phyloP scores from a whole-genome alignment of 2,329 filamentous ascomycete species.

The Emericellopsis atlantica region DNA sequence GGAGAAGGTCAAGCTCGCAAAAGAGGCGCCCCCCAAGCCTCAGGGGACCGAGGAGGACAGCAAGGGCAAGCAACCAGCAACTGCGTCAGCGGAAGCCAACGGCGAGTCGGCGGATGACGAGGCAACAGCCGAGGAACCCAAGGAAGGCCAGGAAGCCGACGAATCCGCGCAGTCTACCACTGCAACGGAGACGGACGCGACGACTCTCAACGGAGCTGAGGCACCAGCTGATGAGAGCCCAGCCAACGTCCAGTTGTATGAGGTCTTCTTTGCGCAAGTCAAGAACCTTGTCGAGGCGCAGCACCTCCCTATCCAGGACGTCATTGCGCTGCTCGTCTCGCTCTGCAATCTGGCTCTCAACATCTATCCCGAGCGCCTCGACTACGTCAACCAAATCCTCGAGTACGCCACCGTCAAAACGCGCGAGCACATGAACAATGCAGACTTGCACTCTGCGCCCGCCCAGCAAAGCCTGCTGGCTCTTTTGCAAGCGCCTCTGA shows the following conservation, averaged over 20 bases:
- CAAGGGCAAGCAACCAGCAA: constrained; percentile 10
- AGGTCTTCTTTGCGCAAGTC: constrained; percentile 95
- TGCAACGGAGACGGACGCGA: constrained; percentile 31
- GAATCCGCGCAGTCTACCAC: constrained; percentile 18
- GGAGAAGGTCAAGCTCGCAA: constrained; percentile 61
- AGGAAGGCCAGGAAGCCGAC: constrained; percentile 14
- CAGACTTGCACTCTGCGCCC: constrained; percentile 81
- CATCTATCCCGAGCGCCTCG: constrained; percentile 83
- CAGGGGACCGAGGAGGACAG: constrained; percentile 9
- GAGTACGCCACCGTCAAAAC: constrained; percentile 82
- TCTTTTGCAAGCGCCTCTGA: constrained; percentile 80
- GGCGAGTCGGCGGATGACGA: constrained; percentile 17
- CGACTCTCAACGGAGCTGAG: constrained; percentile 31
- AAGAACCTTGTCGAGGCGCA: constrained; percentile 87
- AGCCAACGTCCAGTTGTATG: constrained; percentile 77
- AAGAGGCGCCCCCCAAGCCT: constrained; percentile 25
- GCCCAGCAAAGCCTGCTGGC: constrained; percentile 83
- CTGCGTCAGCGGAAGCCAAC: constrained; percentile 13
- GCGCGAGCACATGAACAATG: constrained; percentile 78
- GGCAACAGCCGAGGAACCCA: constrained; percentile 10
- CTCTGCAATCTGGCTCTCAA: constrained; percentile 87
- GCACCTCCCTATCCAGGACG: constrained; percentile 85
- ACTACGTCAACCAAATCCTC: constrained; percentile 91
- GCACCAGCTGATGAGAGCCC: constrained; percentile 16
- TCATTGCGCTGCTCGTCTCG: constrained; percentile 86